Evolutionary conservation across 768 basidiomycete genomes (phyloP).

Genomic region (Pholiota microspora): DNA sequence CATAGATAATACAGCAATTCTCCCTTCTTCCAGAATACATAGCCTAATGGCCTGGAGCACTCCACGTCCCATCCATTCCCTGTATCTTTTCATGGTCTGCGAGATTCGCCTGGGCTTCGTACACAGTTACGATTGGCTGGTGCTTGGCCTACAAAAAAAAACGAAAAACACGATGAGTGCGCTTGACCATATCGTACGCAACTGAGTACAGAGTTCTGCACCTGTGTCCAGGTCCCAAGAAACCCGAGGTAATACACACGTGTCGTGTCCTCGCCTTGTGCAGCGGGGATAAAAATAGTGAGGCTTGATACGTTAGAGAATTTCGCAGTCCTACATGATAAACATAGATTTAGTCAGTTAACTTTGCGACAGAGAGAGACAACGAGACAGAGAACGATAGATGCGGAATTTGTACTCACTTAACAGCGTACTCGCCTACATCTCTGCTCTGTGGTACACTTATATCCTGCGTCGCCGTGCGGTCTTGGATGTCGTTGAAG

Average conservation of each 20-base stretch:
- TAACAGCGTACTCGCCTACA: slow-evolving; percentile 82
- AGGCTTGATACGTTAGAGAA: slow-evolving; percentile 80
- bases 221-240: slow-evolving; percentile 79
- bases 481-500: slow-evolving; percentile 69
- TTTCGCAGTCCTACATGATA: slow-evolving; percentile 67
- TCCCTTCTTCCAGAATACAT: no score
- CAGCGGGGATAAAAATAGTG: slow-evolving; percentile 79
- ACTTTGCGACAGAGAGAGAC: not conserved
- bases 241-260: slow-evolving; percentile 86
- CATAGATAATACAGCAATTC: no score
- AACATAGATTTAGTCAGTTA: not conserved
- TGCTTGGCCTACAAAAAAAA: slow-evolving; percentile 55
- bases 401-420: slow-evolving; percentile 42
- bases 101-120: slow-evolving; percentile 83
- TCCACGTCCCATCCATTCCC: slow-evolving; percentile 66
- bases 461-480: slow-evolving; percentile 69
- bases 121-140: slow-evolving; percentile 80
- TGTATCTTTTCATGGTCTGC: slow-evolving; percentile 88
- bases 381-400: no score
- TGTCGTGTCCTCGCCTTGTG: slow-evolving; percentile 75
- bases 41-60: slow-evolving; percentile 39
- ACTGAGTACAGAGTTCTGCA: slow-evolving; percentile 23
- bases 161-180: no score
- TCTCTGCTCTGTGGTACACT: slow-evolving; percentile 67
- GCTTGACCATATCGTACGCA: no score